These are phyloP conservation scores for Rhododendron kiyosumense DNA, from an alignment of 148 eudicot species.

Conservation along the genomic window DNA sequence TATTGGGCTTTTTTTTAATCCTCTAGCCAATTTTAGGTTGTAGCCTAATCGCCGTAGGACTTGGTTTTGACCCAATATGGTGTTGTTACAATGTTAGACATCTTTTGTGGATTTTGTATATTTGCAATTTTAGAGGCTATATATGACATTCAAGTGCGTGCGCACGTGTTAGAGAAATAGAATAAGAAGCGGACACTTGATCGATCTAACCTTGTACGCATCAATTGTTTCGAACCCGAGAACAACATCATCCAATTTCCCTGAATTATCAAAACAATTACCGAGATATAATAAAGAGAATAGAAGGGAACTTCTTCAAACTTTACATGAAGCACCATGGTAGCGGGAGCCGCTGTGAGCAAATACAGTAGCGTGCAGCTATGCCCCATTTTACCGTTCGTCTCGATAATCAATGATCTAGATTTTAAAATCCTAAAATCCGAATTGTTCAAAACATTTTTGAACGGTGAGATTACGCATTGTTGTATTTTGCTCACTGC, in stretches of 20 bases:
- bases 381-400: too few relatives aligned
- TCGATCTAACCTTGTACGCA: constrained; percentile 23
- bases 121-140: background rate
- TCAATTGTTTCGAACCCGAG: constrained; percentile 38
- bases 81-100: background rate
- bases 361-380: too few relatives aligned
- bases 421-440: too few relatives aligned
- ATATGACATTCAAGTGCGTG: too few relatives aligned
- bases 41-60: too few relatives aligned
- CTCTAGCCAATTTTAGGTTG: background rate
- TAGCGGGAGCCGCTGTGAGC: too few relatives aligned
- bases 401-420: too few relatives aligned
- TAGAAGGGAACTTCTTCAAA: background rate
- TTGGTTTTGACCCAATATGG: too few relatives aligned
- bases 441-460: too few relatives aligned
- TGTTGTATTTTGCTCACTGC: too few relatives aligned
- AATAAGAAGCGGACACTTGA: background rate
- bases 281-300: background rate
- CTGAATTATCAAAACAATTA: constrained; percentile 9
- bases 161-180: background rate
- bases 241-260: constrained; percentile 42
- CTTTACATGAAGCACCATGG: too few relatives aligned
- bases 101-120: background rate
- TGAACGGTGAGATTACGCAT: too few relatives aligned
- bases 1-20: background rate